Evolutionary conservation across 2,329 filamentous ascomycete species (phyloP).

Genomic region (Pseudocercospora pini-densiflorae): DNA sequence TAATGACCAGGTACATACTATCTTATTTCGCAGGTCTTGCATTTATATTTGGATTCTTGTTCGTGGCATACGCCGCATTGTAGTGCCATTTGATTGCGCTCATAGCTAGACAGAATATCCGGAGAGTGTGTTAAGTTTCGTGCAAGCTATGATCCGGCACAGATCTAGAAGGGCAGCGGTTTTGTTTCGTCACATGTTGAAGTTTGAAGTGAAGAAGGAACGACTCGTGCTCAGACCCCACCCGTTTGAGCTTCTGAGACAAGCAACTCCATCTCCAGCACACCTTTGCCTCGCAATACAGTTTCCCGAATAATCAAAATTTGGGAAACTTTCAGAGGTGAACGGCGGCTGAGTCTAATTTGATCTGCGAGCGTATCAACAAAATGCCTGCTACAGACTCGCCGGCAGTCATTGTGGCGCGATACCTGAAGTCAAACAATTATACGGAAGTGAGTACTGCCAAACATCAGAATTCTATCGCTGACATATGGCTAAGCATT

Average conservation of each 20-base stretch:
- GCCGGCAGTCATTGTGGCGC: constrained; percentile 42
- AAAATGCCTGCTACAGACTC: constrained; percentile 42
- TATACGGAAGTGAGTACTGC: constrained; percentile 39
- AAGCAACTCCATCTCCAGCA: neutral
- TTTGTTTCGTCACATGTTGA: neutral
- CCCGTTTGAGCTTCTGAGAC: neutral
- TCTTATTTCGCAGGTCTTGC: constrained; percentile 51
- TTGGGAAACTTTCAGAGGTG: neutral
- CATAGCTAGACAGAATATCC: neutral
- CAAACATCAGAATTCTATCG: neutral
- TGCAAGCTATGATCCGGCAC: neutral
- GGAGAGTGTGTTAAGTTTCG: neutral
- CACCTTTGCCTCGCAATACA: neutral
- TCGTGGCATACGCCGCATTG: constrained; percentile 51
- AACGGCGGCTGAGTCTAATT: neutral
- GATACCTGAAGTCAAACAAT: constrained; percentile 44
- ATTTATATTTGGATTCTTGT: constrained; percentile 55
- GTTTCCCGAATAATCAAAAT: neutral
- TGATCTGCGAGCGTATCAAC: neutral
- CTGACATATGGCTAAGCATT: constrained; percentile 25
- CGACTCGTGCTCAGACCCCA: neutral
- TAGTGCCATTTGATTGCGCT: constrained; percentile 39
- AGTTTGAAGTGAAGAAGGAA: constrained; percentile 1
- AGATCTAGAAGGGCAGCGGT: neutral
- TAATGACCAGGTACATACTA: constrained; percentile 43